These are phyloP conservation scores for Stygiomarasmius scandens DNA, from an alignment of 1,284 basidiomycete species.

Conservation along the genomic window DNA sequence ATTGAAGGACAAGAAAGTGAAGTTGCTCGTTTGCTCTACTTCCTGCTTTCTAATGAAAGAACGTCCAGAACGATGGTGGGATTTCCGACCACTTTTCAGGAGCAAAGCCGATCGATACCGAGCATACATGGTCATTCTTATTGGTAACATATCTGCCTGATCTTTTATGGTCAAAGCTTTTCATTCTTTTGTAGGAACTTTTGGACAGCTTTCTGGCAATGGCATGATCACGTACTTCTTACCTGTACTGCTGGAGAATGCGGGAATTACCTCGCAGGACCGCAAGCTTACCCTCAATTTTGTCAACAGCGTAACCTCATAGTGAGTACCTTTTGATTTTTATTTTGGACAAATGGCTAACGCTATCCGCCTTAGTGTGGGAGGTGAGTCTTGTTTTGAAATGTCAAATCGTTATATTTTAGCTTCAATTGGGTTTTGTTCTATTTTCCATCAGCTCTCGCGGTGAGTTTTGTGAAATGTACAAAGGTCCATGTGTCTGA, in stretches of 20 bases:
- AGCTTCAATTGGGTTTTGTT: neutral
- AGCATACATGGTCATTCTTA: constrained; percentile 52
- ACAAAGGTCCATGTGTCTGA: constrained; percentile 1
- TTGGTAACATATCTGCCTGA: constrained; percentile 32
- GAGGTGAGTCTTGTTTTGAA: constrained; percentile 22
- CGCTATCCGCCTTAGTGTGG: constrained; percentile 18
- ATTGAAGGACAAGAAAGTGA: constrained; percentile 47
- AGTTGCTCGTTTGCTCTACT: constrained; percentile 17
- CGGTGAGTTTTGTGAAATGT: constrained; percentile 23
- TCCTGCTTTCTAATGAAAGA: neutral
- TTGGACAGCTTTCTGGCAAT: constrained; percentile 44
- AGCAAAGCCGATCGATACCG: constrained; percentile 48
- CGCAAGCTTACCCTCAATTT: constrained; percentile 49
- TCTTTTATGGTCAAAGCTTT: constrained; percentile 3
- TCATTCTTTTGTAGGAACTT: constrained; percentile 31
- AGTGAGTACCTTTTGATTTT: constrained; percentile 30
- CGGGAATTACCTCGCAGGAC: constrained; percentile 46
- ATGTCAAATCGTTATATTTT: too few relatives aligned
- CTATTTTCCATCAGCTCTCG: constrained; percentile 23
- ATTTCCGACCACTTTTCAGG: constrained; percentile 54
- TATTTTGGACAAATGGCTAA: neutral
- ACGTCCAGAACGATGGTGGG: constrained; percentile 50
- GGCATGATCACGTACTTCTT: constrained; percentile 55
- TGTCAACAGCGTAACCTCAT: constrained; percentile 52
- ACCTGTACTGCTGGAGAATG: constrained; percentile 45